These are phyloP conservation scores for Neofusicoccum ribis DNA, from an alignment of 2,329 filamentous ascomycete genomes.

Conservation along the genomic window DNA sequence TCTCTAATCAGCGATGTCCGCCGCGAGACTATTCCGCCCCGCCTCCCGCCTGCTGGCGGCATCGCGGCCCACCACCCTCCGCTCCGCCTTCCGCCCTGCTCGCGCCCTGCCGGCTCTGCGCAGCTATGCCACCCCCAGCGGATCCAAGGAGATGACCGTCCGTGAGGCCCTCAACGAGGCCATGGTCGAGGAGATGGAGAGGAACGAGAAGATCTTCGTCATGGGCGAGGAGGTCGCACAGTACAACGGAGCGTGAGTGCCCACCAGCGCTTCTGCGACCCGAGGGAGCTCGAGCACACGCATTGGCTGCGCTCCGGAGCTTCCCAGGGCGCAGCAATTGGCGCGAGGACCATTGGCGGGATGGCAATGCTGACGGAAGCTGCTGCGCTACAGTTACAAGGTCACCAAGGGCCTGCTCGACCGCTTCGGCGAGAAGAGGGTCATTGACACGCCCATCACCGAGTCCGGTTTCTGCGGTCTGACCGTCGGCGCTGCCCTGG, in stretches of 20 bases:
- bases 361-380: conserved; percentile 38
- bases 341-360: neutral
- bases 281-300: neutral
- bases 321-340: neutral
- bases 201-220: conserved; percentile 92
- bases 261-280: conserved; percentile 8
- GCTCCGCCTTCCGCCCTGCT: conserved; percentile 55
- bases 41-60: conserved; percentile 63
- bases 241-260: conserved; percentile 87
- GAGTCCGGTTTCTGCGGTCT: conserved; percentile 95
- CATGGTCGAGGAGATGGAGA: conserved; percentile 93
- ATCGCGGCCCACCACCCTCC: conserved; percentile 52
- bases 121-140: conserved; percentile 59
- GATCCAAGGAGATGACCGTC: conserved; percentile 90
- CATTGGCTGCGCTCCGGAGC: neutral
- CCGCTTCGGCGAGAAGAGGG: conserved; percentile 93
- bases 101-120: conserved; percentile 51
- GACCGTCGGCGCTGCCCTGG: conserved; percentile 90
- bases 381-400: conserved; percentile 69
- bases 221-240: conserved; percentile 98
- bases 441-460: conserved; percentile 98
- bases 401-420: conserved; percentile 97
- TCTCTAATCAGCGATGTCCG: conserved; percentile 49
- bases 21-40: conserved; percentile 63
- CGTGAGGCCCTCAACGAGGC: conserved; percentile 97